phyloP scores from a whole-genome alignment of 768 basidiomycete species.

The Austroboletus festivus region DNA sequence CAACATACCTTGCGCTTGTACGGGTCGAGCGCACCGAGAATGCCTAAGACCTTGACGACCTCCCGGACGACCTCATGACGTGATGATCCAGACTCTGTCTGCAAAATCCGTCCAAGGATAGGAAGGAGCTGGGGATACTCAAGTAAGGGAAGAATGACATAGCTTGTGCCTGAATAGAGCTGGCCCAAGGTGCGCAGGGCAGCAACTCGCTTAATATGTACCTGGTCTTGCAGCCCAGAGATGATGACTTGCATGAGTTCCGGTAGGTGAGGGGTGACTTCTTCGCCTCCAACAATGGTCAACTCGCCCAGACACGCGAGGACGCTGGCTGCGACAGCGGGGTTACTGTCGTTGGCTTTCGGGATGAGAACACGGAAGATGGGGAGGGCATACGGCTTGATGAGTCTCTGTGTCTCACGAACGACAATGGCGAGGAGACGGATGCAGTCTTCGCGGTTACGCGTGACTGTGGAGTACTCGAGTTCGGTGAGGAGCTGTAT shows the following conservation, averaged over 20 bases:
- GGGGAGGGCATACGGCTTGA: constrained; percentile 92
- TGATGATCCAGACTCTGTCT: constrained; percentile 72
- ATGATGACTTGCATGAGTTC: constrained; percentile 91
- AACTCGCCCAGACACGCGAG: constrained; percentile 94
- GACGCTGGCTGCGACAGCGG: constrained; percentile 88
- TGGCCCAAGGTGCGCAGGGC: constrained; percentile 93
- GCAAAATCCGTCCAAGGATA: constrained; percentile 77
- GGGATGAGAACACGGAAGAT: constrained; percentile 90
- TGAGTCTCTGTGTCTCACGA: constrained; percentile 86
- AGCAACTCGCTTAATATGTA: constrained; percentile 86
- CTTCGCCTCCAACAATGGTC: constrained; percentile 90
- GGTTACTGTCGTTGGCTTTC: constrained; percentile 85
- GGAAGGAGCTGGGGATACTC: constrained; percentile 91
- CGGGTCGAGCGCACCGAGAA: constrained; percentile 93
- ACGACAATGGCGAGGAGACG: constrained; percentile 85
- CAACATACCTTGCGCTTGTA: constrained; percentile 96
- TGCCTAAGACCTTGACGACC: constrained; percentile 92
- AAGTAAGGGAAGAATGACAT: constrained; percentile 86
- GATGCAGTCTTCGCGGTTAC: constrained; percentile 89
- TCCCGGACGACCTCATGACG: constrained; percentile 91
- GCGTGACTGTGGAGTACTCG: constrained; percentile 89
- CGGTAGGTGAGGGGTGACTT: constrained; percentile 76
- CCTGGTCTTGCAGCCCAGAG: constrained; percentile 81
- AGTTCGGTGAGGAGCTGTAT: constrained; percentile 96
- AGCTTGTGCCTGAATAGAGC: constrained; percentile 92